These are phyloP conservation scores for Metschnikowia vanudenii DNA, from an alignment of 805 yeast species.

Conservation along the genomic window DNA sequence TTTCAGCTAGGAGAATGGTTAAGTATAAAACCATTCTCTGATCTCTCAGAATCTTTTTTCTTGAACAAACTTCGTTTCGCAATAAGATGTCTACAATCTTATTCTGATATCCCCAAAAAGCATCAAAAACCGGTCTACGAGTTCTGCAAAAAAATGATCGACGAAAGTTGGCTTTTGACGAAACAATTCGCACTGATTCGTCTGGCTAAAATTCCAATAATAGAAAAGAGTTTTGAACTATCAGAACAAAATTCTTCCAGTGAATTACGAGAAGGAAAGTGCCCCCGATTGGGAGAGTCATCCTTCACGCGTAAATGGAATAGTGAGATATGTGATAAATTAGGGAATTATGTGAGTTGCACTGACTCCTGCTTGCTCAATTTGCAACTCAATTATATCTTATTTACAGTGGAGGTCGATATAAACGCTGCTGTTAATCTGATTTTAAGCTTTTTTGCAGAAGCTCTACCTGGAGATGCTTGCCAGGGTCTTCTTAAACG, in stretches of 20 bases:
- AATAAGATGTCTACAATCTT: slow-evolving; percentile 8
- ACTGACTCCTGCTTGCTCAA: slow-evolving; percentile 31
- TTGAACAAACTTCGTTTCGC: slow-evolving; percentile 15
- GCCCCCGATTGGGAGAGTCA: slow-evolving; percentile 8
- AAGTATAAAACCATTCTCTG: slow-evolving; percentile 34
- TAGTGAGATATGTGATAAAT: slow-evolving; percentile 25
- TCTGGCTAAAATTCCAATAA: slow-evolving; percentile 13
- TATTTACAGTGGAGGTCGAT: slow-evolving; percentile 36
- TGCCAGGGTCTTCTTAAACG: background rate
- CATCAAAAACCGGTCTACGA: slow-evolving; percentile 21
- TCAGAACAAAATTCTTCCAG: background rate
- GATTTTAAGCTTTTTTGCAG: slow-evolving; percentile 1
- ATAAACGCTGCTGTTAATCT: slow-evolving; percentile 25
- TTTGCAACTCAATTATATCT: slow-evolving; percentile 37
- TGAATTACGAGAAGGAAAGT: background rate
- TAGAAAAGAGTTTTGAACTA: slow-evolving; percentile 5
- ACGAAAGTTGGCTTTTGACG: slow-evolving; percentile 22
- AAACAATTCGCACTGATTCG: slow-evolving; percentile 20
- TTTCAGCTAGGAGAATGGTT: slow-evolving; percentile 40
- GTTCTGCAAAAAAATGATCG: slow-evolving; percentile 22
- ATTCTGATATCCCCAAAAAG: slow-evolving; percentile 11
- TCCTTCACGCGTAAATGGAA: slow-evolving; percentile 34
- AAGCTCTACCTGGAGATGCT: background rate
- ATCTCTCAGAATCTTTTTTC: slow-evolving; percentile 25
- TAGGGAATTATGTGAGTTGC: slow-evolving; percentile 26